Evolutionary conservation across 345 rosid species (phyloP).

Genomic region (Rhodamnia rubescens): DNA sequence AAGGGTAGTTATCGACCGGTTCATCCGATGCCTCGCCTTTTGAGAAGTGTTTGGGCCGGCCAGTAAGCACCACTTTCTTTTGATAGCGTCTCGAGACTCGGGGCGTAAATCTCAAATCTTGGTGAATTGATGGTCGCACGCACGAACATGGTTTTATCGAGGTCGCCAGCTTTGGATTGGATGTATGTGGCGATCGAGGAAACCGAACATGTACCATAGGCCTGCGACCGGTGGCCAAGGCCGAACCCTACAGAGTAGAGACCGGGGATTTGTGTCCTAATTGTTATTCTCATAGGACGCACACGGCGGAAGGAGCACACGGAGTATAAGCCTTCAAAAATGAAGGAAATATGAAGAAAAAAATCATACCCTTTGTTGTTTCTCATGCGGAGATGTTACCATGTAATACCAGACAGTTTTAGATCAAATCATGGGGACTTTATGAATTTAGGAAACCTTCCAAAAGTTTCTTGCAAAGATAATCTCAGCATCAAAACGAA

Average conservation of each 20-base stretch:
- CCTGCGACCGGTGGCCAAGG: neutral
- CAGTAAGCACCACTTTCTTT: neutral
- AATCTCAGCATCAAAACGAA: neutral
- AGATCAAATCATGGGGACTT: no score
- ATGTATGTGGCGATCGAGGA: neutral
- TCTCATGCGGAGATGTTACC: neutral
- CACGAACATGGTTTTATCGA: neutral
- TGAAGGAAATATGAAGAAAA: neutral
- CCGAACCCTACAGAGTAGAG: neutral
- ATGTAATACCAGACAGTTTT: no score
- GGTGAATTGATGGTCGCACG: accelerated
- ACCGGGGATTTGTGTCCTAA: neutral
- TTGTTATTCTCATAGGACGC: neutral
- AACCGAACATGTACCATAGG: neutral
- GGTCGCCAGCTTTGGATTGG: neutral
- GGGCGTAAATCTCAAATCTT: neutral
- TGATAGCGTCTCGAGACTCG: accelerated
- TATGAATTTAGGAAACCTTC: neutral
- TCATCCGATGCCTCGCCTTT: neutral
- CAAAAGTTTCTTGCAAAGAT: neutral
- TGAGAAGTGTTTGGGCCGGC: neutral
- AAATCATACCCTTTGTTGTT: neutral
- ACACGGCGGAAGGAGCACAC: neutral
- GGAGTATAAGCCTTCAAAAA: neutral
- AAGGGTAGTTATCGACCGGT: neutral